Evolutionary conservation across 768 basidiomycete genomes (phyloP), one percentile per base, ranked within the genome.

Genomic region (Tephrocybe sp.): DNA sequence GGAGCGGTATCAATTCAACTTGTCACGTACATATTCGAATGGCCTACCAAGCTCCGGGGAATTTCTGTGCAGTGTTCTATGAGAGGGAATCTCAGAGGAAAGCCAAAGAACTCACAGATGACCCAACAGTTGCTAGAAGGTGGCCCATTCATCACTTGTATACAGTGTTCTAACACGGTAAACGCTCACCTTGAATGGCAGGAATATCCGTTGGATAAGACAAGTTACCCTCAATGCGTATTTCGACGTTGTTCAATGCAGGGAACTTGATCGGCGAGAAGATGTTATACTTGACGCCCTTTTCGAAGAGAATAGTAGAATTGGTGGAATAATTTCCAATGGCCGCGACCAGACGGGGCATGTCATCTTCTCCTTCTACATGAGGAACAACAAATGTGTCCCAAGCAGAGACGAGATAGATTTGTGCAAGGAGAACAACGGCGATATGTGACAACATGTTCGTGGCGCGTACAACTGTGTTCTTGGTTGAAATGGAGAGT

Each of bases 191-290:
- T 70, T 83, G 81, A 27, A 80, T 67, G 15, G 70, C 68, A 18
- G 75, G 55, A 50, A 84, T 76, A 65, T 78, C 72, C 13, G 57
- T 64, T 1, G 79, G 80, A 55, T 82, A 80, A 3, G 75, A 78
- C 52, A 83, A 43, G 47, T 84, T 84, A 1, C 82, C 82, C 44
- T 82, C 74, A 47, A 84, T 70, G 24, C 63, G 63, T 18, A 85
- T 68, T 50, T 82, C 80, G 15, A 83, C 81, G 51, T 83, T 82
- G 27, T 69, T 76, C 44, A 84, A 59, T 0, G 56, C 59, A 0
- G 80, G 78, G 47, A 84, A 84, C 47, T 68, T 73, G 64, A 83
- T 69, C 1, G 82, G 78, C 2, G 79, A 80, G 58, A 76, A 81
- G 5, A 83, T 75, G 56, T 84, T 85, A 57, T 85, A 86, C 1